Base-by-base conservation (phyloP, 805 yeast species). In the Henningerozyma blattae region DNA sequence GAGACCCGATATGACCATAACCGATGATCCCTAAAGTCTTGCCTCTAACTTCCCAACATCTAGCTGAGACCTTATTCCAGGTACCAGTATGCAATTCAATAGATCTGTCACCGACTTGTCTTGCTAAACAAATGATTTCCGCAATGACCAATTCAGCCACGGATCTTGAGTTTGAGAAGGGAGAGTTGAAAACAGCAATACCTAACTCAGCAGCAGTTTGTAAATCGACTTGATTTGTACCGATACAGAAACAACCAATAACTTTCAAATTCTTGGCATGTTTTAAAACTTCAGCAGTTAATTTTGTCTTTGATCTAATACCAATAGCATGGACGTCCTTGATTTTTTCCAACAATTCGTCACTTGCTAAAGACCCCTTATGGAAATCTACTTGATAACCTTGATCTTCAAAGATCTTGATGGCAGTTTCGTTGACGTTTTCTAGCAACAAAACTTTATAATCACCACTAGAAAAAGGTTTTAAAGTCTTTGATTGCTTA, bases 11-110 rank as follows among this genome's bases (percentile, higher is more conserved):
- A 62, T 91, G 98, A 50, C 98, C 98, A 54, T 91, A 91, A 48
- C 98, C 98, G 27, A 91, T 70, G 52, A 91, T 91, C 41, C 98
- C 98, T 50, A 91, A 70, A 32, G 98, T 89, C 64, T 91, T 91
- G 47, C 98, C 98, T 67, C 98, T 82, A 48, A 91, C 87, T 66
- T 91, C 98, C 97, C 97, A 91, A 67, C 98, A 91, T 61, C 74
- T 86, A 46, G 84, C 70, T 51, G 82, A 69, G 48, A 89, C 96
- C 67, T 91, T 91, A 69, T 91, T 91, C 98, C 98, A 91, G 42
- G 89, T 77, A 45, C 96, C 96, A 35, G 89, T 73, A 68, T 89
- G 98, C 68, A 91, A 58, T 68, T 91, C 98, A 45, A 80, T 79
- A 24, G 95, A 84, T 64, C 98, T 78, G 62, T 91, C 98, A 53